phyloP scores from a whole-genome alignment of 2,329 filamentous ascomycete species.

The Talaromyces albobiverticillius region DNA sequence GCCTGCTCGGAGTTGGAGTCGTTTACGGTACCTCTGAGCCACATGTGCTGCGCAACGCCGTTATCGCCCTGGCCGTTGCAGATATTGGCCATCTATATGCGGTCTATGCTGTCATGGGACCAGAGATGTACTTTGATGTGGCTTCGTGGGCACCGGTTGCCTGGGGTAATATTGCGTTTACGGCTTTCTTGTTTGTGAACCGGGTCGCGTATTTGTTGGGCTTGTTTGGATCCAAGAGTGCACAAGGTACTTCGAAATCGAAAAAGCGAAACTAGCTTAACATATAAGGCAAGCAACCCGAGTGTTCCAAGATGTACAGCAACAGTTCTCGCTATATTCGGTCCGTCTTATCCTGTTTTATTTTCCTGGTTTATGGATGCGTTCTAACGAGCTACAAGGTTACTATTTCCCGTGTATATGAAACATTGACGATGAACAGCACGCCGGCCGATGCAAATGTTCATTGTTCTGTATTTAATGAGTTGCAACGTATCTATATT shows the following conservation, averaged over 20 bases:
- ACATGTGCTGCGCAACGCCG: conserved; percentile 64
- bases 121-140: conserved; percentile 52
- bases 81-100: conserved; percentile 67
- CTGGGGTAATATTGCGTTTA: conserved; percentile 70
- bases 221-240: conserved; percentile 49
- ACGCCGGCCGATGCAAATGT: no score
- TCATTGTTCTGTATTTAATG: no score
- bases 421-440: no score
- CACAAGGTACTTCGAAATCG: conserved; percentile 21
- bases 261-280: conserved; percentile 10
- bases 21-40: conserved; percentile 63
- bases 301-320: no score
- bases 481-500: no score
- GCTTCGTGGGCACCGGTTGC: conserved; percentile 65
- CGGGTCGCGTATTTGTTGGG: conserved; percentile 59
- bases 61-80: conserved; percentile 62
- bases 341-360: no score
- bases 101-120: conserved; percentile 59
- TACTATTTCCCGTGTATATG: no score
- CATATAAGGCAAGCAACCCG: no score
- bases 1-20: conserved; percentile 62
- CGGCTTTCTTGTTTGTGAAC: conserved; percentile 57
- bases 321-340: no score
- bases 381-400: no score
- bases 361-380: no score